These are phyloP conservation scores for Leucoagaricus sp. DNA, from an alignment of 1,284 basidiomycete genomes.

Conservation along the genomic window DNA sequence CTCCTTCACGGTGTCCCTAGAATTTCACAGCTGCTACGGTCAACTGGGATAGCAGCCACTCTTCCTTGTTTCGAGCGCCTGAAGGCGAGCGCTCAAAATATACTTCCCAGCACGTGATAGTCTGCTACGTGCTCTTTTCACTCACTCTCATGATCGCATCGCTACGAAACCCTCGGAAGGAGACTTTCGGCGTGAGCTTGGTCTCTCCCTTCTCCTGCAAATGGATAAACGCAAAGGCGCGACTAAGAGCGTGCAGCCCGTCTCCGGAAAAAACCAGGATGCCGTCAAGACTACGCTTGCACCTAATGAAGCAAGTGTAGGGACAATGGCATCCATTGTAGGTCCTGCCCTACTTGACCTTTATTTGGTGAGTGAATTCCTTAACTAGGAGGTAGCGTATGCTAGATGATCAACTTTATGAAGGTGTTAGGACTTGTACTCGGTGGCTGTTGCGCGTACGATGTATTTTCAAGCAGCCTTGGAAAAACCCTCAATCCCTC, in stretches of 20 bases:
- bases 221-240: constrained; percentile 1
- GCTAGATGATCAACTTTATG: constrained; percentile 20
- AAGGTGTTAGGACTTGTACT: constrained; percentile 59
- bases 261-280: neutral
- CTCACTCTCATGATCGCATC: constrained; percentile 9
- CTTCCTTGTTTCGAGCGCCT: too few relatives aligned
- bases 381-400: neutral
- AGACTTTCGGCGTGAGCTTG: constrained; percentile 11
- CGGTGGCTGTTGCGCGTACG: constrained; percentile 82
- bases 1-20: too few relatives aligned
- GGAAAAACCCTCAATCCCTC: neutral
- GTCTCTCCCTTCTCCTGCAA: neutral
- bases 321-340: constrained; percentile 31
- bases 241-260: neutral
- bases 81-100: too few relatives aligned
- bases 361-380: constrained; percentile 30
- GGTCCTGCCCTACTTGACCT: constrained; percentile 49
- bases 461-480: constrained; percentile 17
- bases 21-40: too few relatives aligned
- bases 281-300: constrained; percentile 16
- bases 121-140: neutral
- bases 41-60: too few relatives aligned
- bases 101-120: constrained; percentile 6
- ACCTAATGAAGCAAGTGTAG: neutral
- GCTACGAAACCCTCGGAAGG: neutral